Evolutionary conservation across 1,284 basidiomycete genomes (phyloP), one percentile per base, ranked within the genome.

Genomic region (Heterobasidion occidentale): DNA sequence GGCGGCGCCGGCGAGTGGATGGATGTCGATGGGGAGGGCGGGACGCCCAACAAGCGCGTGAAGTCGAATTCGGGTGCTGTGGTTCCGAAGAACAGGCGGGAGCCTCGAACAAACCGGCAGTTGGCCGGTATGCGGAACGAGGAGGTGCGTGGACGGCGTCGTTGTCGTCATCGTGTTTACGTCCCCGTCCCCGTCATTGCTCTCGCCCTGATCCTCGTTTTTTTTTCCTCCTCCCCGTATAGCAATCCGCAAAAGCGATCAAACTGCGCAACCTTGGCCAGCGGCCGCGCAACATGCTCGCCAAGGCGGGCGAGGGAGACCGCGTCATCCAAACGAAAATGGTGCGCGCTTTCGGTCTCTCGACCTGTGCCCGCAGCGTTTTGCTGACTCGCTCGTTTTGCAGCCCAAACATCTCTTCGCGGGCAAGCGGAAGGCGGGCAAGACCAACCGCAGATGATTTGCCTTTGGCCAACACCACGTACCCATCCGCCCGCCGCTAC

Each of bases 291-390:
- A 94, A 95, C 70, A 84, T 86, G 77, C 78, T 87, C 47, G 94
- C 93, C 33, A 92, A 88, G 68, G 94, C 93, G 47, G 91, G 90
- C 61, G 94, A 98, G 77, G 78, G 82, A 56, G 94, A 98, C 75
- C 85, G 92, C 60, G 77, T 78, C 14, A 92, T 92, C 74, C 80
- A 76, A 67, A 77, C 76, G 62, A 91, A 90, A 79, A 90, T 88
- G 88, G 90, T 90, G 77, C 71, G 12, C 36, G n/a, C 19, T 48
- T 8, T 48, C 46, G 19, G 27, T 27, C 27, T 7, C 19, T 48
- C 61, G 64, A 20, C 67, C 68, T 36, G 38, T 54, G 0, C 56
- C 15, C 7, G 45, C 20, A 44, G 56, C 46, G 33, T 38, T 51
- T 36, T 54, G 54, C 52, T 59, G 56, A 65, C 52, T 60, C 17